Evolutionary conservation across 306 rosid genomes (phyloP), one percentile per base, ranked within the genome.

Genomic region (Clitoria ternatea): DNA sequence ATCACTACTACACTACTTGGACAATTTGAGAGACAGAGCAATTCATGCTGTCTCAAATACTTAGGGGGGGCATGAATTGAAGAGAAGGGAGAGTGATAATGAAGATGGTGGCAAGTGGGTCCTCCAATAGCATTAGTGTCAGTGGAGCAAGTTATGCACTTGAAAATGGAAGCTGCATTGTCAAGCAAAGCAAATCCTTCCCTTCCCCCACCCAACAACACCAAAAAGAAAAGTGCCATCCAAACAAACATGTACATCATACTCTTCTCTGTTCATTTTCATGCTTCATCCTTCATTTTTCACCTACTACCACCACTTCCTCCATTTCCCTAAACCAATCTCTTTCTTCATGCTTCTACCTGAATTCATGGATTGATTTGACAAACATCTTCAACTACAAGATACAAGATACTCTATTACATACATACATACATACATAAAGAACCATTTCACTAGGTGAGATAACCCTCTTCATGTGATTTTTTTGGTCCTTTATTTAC

Each of bases 91-190:
- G 76, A 48, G 72, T 73, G 81, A 75, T 66, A 19, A 74, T 75
- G 85, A 77, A 68, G 78, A 40, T 70, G 50, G 59, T 84, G 76
- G 32, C 68, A 72, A 56, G 79, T 68, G 80, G 89, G 85, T 29
- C 83, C 90, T 76, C 75, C 82, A 75, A 77, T 80, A 50, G 11
- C 68, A 44, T 32, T 43, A 59, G 1, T 59, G 7, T 81, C 22
- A 80, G 89, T 81, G 89, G 85, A 83, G 74, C 61, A 60, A 84
- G 62, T 74, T 40, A 65, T 53, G 69, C 75, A 70, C 56, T 56
- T 36, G 11, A 45, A 76, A 44, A 80, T 85, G 89, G 88, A 89
- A 78, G 84, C 85, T 82, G 89, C 79, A 76, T 78, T 81, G 86
- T 84, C 81, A 86, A 80, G 88, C 88, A 84, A 86, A 80, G 83